Evolutionary conservation across 2,329 filamentous ascomycete genomes (phyloP), one percentile per base, ranked within the genome.

Genomic region (Akanthomyces uredinophilus): DNA sequence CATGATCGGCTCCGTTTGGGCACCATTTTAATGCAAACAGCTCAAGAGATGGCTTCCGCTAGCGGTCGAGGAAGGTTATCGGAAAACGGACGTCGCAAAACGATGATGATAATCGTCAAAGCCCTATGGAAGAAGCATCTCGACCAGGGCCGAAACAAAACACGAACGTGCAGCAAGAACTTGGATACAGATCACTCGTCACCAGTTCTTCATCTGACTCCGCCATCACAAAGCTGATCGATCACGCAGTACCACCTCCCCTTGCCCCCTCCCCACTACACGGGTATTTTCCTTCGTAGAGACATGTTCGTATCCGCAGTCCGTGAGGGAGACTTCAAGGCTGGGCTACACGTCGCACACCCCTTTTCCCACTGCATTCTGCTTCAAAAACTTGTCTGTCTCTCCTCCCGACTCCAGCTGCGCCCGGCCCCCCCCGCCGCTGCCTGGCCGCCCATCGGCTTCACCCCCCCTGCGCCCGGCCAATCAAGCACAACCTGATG

Each of bases 221-320:
- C 20, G 43, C 27, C 22, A 43, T 27, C n/a, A 8, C 37, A 18
- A 43, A 27, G 16, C 22, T 41, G 22, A 18, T 22, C 24, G 3
- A 41, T 11, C 18, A 14, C 37, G 24, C 18, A 3, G 37, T 39
- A 14, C 35, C 20, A 7, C 18, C 18, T 5, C 16, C 18, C 20
- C 2, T 16, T 20, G 27, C 39, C 20, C 22, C 16, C 13, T 10
- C 32, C 32, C 51, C 35, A 35, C 37, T 10, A 2, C 22, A 43
- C 37, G 52, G 18, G 22, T 53, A 5, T 18, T 39, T 53, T 18
- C 14, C 14, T 10, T 16, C 37, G n/a, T 16, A 14, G 37, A 20
- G 37, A 54, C 52, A 29, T 54, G 22, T 54, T 54, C 52, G 37
- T 54, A 41, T 41, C 52, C 52, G 27, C 52, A 54, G 29, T 16